These are phyloP conservation scores for Articulospora tetracladia DNA, from an alignment of 495 filamentous ascomycete species.

Conservation along the genomic window DNA sequence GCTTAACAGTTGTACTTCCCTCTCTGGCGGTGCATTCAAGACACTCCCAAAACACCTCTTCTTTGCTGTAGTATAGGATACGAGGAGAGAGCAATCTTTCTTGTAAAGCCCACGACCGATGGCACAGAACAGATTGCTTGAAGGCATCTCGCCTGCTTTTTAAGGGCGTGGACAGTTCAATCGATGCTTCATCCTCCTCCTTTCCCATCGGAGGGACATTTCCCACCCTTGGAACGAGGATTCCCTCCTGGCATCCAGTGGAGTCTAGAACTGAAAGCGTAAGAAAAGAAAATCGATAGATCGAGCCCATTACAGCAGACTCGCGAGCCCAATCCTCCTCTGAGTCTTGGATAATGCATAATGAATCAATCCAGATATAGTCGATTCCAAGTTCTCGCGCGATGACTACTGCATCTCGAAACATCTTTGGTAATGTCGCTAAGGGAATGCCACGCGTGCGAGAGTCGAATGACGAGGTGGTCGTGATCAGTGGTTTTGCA, in stretches of 20 bases:
- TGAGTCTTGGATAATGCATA: constrained; percentile 23
- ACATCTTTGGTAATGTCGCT: constrained; percentile 11
- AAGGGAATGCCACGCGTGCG: not conserved
- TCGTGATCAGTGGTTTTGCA: not conserved
- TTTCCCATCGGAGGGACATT: not conserved
- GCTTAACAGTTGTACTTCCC: not conserved
- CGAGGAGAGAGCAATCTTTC: constrained; percentile 1
- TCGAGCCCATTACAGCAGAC: constrained; percentile 16
- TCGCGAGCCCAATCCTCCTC: constrained; percentile 10
- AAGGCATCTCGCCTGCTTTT: too few species aligned
- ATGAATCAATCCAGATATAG: constrained; percentile 22
- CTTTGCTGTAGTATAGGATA: not conserved
- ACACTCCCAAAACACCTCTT: constrained; percentile 10
- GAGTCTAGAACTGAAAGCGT: constrained; percentile 16
- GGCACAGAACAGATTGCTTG: not conserved
- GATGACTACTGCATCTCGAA: constrained; percentile 17
- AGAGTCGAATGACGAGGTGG: not conserved
- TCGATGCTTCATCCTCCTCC: not conserved
- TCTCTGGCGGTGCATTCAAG: not conserved
- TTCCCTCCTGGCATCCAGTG: constrained; percentile 10
- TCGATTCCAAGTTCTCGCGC: constrained; percentile 7
- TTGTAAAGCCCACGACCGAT: constrained; percentile 8
- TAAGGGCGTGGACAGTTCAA: too few species aligned
- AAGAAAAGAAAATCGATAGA: constrained; percentile 15
- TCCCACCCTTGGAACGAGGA: not conserved